These are phyloP conservation scores for Lyophyllum atratum DNA, from an alignment of 768 basidiomycete genomes.

Conservation along the genomic window DNA sequence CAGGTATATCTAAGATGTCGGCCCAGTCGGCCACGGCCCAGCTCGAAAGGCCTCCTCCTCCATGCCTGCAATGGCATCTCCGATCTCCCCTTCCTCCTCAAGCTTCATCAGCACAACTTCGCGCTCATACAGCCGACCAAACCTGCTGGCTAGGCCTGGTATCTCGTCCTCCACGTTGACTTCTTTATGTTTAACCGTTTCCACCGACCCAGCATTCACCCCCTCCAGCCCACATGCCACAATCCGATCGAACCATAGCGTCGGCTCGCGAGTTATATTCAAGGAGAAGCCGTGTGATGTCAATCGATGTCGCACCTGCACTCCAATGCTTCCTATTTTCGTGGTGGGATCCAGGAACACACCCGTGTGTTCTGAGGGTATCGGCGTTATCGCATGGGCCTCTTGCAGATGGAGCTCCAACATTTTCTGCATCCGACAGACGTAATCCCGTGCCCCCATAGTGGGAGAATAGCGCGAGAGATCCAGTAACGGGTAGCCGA, in stretches of 20 bases:
- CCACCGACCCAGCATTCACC: constrained; percentile 76
- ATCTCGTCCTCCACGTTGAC: constrained; percentile 54
- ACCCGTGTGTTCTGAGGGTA: constrained; percentile 82
- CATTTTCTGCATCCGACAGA: constrained; percentile 77
- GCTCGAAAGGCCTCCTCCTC: constrained; percentile 45
- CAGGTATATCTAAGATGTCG: constrained; percentile 11
- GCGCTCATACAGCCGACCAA: constrained; percentile 50
- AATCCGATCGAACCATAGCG: constrained; percentile 83
- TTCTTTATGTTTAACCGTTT: constrained; percentile 38
- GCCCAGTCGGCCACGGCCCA: constrained; percentile 42
- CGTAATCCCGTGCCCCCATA: constrained; percentile 76
- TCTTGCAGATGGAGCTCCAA: constrained; percentile 64
- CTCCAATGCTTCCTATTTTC: constrained; percentile 95
- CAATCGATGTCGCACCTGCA: constrained; percentile 92
- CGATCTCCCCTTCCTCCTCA: constrained; percentile 46
- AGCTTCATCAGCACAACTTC: constrained; percentile 47
- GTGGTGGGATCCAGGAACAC: constrained; percentile 80
- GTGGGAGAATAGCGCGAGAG: constrained; percentile 77
- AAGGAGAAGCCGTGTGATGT: constrained; percentile 95
- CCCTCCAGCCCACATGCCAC: constrained; percentile 90
- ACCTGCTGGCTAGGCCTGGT: constrained; percentile 46
- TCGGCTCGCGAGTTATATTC: constrained; percentile 83
- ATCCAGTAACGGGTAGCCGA: constrained; percentile 94
- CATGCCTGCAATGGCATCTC: constrained; percentile 44
- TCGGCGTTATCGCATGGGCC: constrained; percentile 56